Percentiles rank a stretch among this genome's conserved stretches.
Evolutionary conservation across 2,329 filamentous ascomycete species (phyloP).

Genomic region (Exophiala alcalophila): DNA sequence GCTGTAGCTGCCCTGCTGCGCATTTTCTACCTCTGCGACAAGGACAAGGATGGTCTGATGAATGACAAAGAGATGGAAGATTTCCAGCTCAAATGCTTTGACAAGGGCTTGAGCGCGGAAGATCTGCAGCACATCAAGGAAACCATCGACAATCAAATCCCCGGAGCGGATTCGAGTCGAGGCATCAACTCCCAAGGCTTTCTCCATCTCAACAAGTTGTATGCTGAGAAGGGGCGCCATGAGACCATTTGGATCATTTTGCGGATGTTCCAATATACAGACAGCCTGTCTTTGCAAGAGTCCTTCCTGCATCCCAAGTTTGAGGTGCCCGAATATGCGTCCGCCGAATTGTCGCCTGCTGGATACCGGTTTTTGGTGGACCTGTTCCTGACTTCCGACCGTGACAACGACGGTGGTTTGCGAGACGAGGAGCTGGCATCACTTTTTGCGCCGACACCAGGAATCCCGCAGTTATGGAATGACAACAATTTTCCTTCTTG

Average conservation of each 20-base stretch:
- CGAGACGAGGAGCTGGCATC: constrained; percentile 81
- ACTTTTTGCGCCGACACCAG: constrained; percentile 89
- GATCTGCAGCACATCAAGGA: constrained; percentile 90
- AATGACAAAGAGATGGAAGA: constrained; percentile 87
- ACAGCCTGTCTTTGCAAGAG: constrained; percentile 88
- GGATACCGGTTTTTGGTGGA: constrained; percentile 98
- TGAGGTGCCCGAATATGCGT: constrained; percentile 87
- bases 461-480: constrained; percentile 79
- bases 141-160: constrained; percentile 69
- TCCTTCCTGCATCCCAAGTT: constrained; percentile 90
- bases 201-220: constrained; percentile 87
- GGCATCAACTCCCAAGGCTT: constrained; percentile 84
- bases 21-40: constrained; percentile 94
- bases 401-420: constrained; percentile 93
- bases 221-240: constrained; percentile 94
- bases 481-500: constrained; percentile 89
- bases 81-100: constrained; percentile 90
- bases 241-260: constrained; percentile 98
- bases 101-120: constrained; percentile 74
- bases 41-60: constrained; percentile 89
- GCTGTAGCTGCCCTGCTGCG: constrained; percentile 81
- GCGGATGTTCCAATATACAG: constrained; percentile 91
- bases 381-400: constrained; percentile 89
- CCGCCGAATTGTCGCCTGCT: constrained; percentile 86
- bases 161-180: constrained; percentile 59